Evolutionary conservation across 495 filamentous ascomycete species (phyloP), one percentile per base, ranked within the genome.

Genomic region (Ramalina intermedia): DNA sequence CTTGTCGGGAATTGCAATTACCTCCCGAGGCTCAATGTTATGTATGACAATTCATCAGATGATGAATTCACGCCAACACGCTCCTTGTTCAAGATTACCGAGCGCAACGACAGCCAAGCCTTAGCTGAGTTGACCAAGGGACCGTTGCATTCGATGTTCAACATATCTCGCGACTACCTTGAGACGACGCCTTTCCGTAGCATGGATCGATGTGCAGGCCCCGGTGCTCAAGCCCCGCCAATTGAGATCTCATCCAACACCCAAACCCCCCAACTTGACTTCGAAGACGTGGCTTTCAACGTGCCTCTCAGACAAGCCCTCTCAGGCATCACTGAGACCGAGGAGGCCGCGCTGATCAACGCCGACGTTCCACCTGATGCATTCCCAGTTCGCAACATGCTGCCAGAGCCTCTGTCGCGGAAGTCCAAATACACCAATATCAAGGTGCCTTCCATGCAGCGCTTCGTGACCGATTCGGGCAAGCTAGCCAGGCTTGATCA

Each of bases 381-480:
- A 17, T 87, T 83, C 57, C 67, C 72, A 8, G 59, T 69, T 4
- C 27, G 49, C 41, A 66, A 73, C 53, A 73, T 87, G 60, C 69
- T 95, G 3, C 88, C 91, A 29, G 63, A 69, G 14, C 88, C 91
- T 7, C 75, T 82, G 29, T 85, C 84, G 20, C 72, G 80, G 56
- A 90, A 89, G 65, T 72, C 75, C 46, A 78, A 84, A 24, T 96
- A 86, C 65, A 94, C 84, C 29, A 81, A 87, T 58, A 93, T 99
- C 57, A 77, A 82, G 53, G 88, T 96, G 27, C 91, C 91, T 0
- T 94, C 87, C n/a, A 99, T 99, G 91, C 80, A 82, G 37, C 88
- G 93, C 55, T 96, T 99, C 61, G 91, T 99, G 46, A 96, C 89
- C 5, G 91, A 96, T 61, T 94, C 87, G 13, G 91, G 91, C 55